Evolutionary conservation across 805 yeast genomes (phyloP), one percentile per base, ranked within the genome.

Genomic region (Hanseniaspora occidentalis): DNA sequence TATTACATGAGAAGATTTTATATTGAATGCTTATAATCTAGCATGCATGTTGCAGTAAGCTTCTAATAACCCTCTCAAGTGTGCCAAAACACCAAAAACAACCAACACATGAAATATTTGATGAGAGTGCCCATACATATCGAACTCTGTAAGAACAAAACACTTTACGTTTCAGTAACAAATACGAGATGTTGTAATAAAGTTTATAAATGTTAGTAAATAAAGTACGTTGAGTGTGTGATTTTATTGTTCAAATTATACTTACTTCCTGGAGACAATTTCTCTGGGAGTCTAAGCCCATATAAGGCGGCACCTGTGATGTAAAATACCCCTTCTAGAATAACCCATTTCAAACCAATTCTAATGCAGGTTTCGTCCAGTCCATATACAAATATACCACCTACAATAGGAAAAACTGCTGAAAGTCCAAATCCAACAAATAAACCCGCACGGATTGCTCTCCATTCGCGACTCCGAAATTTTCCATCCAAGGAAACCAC

Each of bases 81-180:
- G 96, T 43, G 79, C 79, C 41, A 62, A 64, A 0, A 94, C 82
- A 11, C 94, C 94, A 10, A 77, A 48, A 0, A 84, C 86, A 6
- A 84, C 94, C 50, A 81, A 57, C 8, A 80, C 58, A 56, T 84
- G 95, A 54, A 85, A 84, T 8, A 85, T 69, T 53, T 85, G 95
- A 56, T 85, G 96, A 6, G 94, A 80, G 48, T 82, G 81, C 1
- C 94, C 94, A 58, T 73, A 68, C 9, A 73, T 51, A 49, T 84
- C 95, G 54, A 70, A 82, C 17, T 31, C 29, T 25, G n/a, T 25
- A 4, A 25, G 8, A 25, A 25, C 11, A 8, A 25, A 4, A 25
- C 14, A 4, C 14, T 13, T 25, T 25, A 7, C n/a, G n/a, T 13
- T 4, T 25, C 14, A 7, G 5, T 42, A 44, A 48, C 67, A 1